A percentile compares a stretch with the other conserved stretches of the same genome.
Conservation (phyloP, 78 protist species). For the Dictyostelium purpureum region DNA sequence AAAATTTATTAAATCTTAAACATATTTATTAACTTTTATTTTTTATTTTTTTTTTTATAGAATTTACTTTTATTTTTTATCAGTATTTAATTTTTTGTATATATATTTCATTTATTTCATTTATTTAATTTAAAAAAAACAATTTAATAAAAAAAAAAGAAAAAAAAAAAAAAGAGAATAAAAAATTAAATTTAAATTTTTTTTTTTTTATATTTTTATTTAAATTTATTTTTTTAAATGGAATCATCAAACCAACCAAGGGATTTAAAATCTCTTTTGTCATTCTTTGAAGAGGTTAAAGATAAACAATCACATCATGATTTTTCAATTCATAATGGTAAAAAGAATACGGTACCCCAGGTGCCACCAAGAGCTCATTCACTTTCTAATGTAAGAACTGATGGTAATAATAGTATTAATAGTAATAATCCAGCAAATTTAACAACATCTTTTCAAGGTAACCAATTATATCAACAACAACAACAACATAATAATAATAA, state of each 20-base stretch:
- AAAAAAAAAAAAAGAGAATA: not conserved
- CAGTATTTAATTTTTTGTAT: no score
- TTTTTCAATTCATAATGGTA: not conserved
- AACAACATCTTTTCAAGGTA: not conserved
- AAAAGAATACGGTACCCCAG: not conserved
- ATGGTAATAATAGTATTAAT: not conserved
- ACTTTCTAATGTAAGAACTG: not conserved
- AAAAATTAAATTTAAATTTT: not conserved
- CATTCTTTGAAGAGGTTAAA: constrained; percentile 6
- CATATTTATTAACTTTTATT: no score
- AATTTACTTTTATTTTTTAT: no score
- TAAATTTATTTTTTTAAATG: no score
- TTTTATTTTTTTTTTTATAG: no score
- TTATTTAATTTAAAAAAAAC: not conserved
- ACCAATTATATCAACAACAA: constrained; percentile 3
- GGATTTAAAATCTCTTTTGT: not conserved
- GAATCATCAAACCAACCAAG: not conserved
- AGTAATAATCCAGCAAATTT: not conserved
- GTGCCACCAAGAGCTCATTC: constrained; percentile 8
- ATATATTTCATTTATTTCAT: no score
- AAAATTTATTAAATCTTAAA: no score
- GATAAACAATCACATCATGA: not conserved
- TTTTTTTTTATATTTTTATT: not conserved
- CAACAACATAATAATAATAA: not conserved
- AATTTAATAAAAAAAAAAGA: not conserved